A percentile compares a stretch with the other conserved stretches of the same genome.
Conservation (phyloP, 2,329 filamentous ascomycete genomes). For the Aspergillus quadrilineatus region DNA sequence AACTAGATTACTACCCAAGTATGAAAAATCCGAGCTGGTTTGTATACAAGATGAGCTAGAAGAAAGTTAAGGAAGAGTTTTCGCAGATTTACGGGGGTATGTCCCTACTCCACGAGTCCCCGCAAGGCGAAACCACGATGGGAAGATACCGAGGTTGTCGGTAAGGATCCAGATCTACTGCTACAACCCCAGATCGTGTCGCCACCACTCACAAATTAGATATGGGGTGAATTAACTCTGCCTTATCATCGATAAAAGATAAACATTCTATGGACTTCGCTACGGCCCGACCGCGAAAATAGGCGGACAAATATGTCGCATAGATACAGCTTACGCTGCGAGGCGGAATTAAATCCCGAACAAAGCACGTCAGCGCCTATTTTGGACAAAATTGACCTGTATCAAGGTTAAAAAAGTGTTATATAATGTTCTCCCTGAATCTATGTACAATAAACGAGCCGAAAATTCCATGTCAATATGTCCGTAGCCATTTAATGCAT, state of each 20-base stretch:
- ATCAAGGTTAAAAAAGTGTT: not conserved
- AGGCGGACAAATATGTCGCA: too few relatives aligned
- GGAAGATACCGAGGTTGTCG: conserved; percentile 14
- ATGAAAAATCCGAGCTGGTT: not conserved
- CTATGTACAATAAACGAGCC: conserved; percentile 1
- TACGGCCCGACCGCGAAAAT: too few relatives aligned
- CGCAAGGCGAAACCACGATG: not conserved
- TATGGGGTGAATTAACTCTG: too few relatives aligned
- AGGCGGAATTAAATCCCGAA: not conserved
- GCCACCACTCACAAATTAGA: too few relatives aligned
- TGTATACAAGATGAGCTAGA: not conserved
- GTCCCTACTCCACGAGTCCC: not conserved
- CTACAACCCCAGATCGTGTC: not conserved
- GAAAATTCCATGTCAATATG: conserved; percentile 1
- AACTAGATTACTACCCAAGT: not conserved
- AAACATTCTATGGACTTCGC: too few relatives aligned
- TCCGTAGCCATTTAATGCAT: not conserved
- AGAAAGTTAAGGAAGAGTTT: not conserved
- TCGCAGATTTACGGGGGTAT: not conserved
- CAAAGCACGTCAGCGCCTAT: not conserved
- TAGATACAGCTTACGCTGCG: not conserved
- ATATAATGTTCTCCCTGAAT: not conserved
- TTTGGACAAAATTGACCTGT: conserved; percentile 3
- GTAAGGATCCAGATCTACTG: not conserved
- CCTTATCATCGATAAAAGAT: too few relatives aligned